Conservation (phyloP, 257 asterid genomes). For the Anisodus tanguticus region DNA sequence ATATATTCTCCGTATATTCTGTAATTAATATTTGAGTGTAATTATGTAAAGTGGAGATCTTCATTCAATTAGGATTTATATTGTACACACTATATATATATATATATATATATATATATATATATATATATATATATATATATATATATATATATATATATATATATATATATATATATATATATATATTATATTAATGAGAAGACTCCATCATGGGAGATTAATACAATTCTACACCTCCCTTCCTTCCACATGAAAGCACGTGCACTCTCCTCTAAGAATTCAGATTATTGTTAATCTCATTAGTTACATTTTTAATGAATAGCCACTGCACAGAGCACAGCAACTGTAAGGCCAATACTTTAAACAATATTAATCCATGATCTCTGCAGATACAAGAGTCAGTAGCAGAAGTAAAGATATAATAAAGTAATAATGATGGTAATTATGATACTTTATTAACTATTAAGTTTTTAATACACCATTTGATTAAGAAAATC, state of each 20-base stretch:
- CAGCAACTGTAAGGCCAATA: neutral
- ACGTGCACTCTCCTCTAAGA: neutral
- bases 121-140: too few species aligned
- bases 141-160: too few species aligned
- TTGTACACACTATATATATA: too few species aligned
- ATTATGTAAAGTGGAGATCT: too few species aligned
- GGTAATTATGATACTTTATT: neutral
- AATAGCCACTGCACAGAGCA: neutral
- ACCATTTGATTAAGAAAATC: constrained; percentile 31
- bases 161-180: too few species aligned
- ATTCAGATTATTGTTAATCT: neutral
- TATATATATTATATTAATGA: too few species aligned
- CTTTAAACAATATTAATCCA: neutral
- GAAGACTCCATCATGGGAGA: too few species aligned
- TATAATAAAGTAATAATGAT: neutral
- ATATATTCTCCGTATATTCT: too few species aligned
- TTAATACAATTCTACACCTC: neutral
- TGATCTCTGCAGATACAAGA: neutral
- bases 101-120: too few species aligned
- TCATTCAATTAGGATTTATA: too few species aligned
- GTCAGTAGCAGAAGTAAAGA: neutral
- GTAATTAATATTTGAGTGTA: too few species aligned
- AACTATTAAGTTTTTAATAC: neutral
- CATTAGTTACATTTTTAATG: neutral
- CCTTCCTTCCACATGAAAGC: neutral